These are phyloP conservation scores for Euphorbia peplus DNA, from an alignment of 345 rosid genomes.

Conservation along the genomic window DNA sequence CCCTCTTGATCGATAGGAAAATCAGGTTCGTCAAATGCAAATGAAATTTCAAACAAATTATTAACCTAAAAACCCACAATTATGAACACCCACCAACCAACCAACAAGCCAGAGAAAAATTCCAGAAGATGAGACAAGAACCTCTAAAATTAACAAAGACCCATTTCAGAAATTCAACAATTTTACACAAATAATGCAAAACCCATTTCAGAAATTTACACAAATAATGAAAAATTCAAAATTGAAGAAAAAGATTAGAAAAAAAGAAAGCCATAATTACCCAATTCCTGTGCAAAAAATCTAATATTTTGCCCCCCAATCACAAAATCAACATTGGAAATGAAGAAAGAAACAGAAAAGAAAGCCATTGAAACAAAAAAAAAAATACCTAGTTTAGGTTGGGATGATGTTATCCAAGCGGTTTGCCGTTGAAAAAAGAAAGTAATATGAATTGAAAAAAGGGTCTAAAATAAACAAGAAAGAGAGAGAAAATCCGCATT, in stretches of 20 bases:
- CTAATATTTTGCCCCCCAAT: not conserved
- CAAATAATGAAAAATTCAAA: conserved; percentile 2
- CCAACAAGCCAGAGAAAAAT: not conserved
- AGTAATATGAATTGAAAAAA: conserved; percentile 3
- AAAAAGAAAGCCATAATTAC: not conserved
- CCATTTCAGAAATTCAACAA: conserved; percentile 16
- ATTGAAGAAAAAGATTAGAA: conserved; percentile 20
- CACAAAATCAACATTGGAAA: conserved; percentile 5
- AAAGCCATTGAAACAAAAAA: not conserved
- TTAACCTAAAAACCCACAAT: no score
- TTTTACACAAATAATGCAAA: conserved; percentile 14
- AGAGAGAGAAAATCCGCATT: conserved; percentile 13
- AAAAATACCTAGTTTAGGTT: conserved; percentile 30
- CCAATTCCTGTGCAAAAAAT: conserved; percentile 1
- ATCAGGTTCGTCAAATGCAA: conserved; percentile 4
- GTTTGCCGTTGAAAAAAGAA: not conserved
- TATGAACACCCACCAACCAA: conserved; percentile 9
- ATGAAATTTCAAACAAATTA: no score
- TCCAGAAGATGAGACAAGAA: conserved; percentile 25
- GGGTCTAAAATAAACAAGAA: not conserved
- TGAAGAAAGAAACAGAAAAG: no score
- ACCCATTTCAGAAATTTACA: conserved; percentile 9
- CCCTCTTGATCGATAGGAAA: no score
- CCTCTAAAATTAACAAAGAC: conserved; percentile 15
- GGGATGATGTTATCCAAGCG: conserved; percentile 24